A percentile compares a stretch with the other conserved stretches of the same genome.
phyloP scores from a whole-genome alignment of 345 rosid species.

The Sisymbrium altissimum region DNA sequence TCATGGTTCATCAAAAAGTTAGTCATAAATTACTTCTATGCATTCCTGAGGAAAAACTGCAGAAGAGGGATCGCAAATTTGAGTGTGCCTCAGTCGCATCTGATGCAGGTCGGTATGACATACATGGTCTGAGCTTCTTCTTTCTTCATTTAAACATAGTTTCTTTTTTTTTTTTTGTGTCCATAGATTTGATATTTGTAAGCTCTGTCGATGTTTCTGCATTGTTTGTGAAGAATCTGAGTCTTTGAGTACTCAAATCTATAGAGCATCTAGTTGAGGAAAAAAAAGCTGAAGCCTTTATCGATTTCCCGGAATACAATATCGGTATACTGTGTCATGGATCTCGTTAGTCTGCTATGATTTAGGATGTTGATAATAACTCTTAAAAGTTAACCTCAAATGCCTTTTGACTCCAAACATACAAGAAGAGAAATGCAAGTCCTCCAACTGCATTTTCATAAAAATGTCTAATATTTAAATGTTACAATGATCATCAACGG shows the following conservation, averaged over 20 bases:
- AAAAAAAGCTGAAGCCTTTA: conserved; percentile 5
- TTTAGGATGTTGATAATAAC: not conserved
- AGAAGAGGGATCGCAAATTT: conserved; percentile 88
- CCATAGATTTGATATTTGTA: conserved; percentile 19
- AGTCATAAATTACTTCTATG: conserved; percentile 87
- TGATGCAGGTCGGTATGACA: conserved; percentile 99
- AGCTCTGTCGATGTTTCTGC: not conserved
- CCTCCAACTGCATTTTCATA: not conserved
- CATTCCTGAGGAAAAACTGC: conserved; percentile 93
- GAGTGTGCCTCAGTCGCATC: conserved; percentile 90
- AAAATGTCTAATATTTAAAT: not conserved
- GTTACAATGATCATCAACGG: not conserved
- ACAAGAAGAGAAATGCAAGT: not conserved
- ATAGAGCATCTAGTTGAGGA: conserved; percentile 11
- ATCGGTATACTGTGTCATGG: not conserved
- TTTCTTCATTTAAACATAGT: not conserved
- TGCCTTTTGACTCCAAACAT: not conserved
- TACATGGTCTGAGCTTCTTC: conserved; percentile 69
- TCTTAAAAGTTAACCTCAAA: not conserved
- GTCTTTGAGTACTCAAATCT: conserved; percentile 13
- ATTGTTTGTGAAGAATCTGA: conserved; percentile 28
- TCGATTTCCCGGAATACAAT: not conserved
- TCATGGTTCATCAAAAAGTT: conserved; percentile 98
- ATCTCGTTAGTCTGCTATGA: not conserved
- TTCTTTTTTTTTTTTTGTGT: not conserved